phyloP scores from a whole-genome alignment of 441 rosid species.

The Daphne laureola region DNA sequence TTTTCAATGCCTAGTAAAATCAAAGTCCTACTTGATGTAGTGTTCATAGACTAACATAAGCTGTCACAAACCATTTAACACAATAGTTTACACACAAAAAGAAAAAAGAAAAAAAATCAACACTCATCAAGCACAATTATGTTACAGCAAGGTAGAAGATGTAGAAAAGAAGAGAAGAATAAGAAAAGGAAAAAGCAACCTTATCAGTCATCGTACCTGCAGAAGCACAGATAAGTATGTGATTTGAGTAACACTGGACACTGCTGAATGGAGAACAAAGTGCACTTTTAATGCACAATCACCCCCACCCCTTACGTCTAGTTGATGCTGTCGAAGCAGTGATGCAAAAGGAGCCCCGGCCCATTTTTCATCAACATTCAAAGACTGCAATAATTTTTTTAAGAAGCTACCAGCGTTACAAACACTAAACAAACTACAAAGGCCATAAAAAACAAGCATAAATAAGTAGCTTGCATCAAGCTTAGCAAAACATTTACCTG shows the following conservation, averaged over 20 bases:
- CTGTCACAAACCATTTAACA: slow-evolving; percentile 8
- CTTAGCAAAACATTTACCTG: slow-evolving; percentile 46
- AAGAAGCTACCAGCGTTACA: slow-evolving; percentile 14
- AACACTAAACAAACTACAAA: neutral
- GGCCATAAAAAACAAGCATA: slow-evolving; percentile 9
- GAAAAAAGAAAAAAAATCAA: slow-evolving; percentile 13
- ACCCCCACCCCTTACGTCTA: slow-evolving; percentile 38
- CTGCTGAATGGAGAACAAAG: slow-evolving; percentile 51
- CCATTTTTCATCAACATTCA: slow-evolving; percentile 77
- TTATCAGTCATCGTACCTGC: slow-evolving; percentile 50
- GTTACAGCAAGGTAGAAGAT: neutral
- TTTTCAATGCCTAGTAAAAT: no score
- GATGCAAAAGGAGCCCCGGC: slow-evolving; percentile 84
- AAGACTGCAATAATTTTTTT: slow-evolving; percentile 44
- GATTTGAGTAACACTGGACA: slow-evolving; percentile 70
- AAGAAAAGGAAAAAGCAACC: slow-evolving; percentile 5
- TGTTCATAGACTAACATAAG: slow-evolving; percentile 3
- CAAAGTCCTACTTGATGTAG: no score
- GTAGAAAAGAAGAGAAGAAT: neutral
- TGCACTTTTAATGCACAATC: slow-evolving; percentile 47
- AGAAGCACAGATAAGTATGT: slow-evolving; percentile 67
- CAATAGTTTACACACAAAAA: slow-evolving; percentile 4
- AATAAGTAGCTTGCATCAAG: slow-evolving; percentile 15
- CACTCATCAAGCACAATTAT: neutral
- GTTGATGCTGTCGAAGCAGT: slow-evolving; percentile 77